These are phyloP conservation scores for Pseudogymnoascus sp. DNA, from an alignment of 2,329 filamentous ascomycete species.

Conservation along the genomic window DNA sequence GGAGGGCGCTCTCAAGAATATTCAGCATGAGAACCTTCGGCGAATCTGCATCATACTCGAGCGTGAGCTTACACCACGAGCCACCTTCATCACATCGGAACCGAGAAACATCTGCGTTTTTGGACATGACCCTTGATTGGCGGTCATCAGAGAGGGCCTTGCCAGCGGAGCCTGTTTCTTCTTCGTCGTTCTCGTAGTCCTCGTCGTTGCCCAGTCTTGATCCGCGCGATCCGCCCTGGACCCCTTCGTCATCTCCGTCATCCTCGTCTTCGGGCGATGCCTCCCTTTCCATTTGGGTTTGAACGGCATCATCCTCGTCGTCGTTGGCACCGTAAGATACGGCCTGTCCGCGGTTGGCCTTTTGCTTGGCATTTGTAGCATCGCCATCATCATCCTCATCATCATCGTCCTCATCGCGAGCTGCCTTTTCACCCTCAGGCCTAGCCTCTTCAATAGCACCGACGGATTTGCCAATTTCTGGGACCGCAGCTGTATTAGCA, in stretches of 20 bases:
- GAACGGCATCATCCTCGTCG: constrained; percentile 76
- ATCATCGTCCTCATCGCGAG: constrained; percentile 51
- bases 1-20: constrained; percentile 73
- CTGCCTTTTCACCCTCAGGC: constrained; percentile 30
- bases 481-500: constrained; percentile 59
- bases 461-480: constrained; percentile 61
- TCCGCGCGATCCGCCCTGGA: constrained; percentile 41
- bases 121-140: constrained; percentile 55
- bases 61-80: constrained; percentile 68
- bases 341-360: constrained; percentile 68
- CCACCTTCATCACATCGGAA: constrained; percentile 78
- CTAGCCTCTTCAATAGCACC: constrained; percentile 46
- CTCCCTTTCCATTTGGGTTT: constrained; percentile 52
- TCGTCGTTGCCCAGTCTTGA: constrained; percentile 20
- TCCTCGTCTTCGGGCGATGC: constrained; percentile 49
- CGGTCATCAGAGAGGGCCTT: constrained; percentile 31
- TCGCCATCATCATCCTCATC: constrained; percentile 74
- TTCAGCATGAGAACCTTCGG: constrained; percentile 92
- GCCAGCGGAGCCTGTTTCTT: constrained; percentile 17
- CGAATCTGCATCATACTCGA: constrained; percentile 71
- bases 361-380: constrained; percentile 64
- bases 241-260: constrained; percentile 43
- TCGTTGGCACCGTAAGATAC: constrained; percentile 89
- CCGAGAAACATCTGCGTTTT: constrained; percentile 57
- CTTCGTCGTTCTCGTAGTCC: constrained; percentile 31